Conservation (phyloP, 108 stramenopile genomes). For the Discostella pseudostelligera region DNA sequence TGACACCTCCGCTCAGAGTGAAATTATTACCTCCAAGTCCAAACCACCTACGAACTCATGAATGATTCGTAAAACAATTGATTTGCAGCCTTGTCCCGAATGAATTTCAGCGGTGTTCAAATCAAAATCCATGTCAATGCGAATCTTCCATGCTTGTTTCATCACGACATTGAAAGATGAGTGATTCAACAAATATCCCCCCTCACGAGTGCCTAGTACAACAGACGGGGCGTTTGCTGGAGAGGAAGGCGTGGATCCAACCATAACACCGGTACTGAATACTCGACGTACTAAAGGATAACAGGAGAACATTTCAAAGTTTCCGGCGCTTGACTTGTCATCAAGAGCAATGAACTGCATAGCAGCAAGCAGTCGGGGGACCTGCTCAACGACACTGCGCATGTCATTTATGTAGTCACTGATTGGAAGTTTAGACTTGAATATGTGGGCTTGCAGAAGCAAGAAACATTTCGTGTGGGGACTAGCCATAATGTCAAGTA, state of each 20-base stretch:
- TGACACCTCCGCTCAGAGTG: neutral
- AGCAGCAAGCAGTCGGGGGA: conserved; percentile 93
- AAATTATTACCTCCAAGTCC: conserved; percentile 29
- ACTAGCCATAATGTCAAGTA: conserved; percentile 71
- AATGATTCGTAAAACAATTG: conserved; percentile 27
- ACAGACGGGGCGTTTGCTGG: conserved; percentile 3
- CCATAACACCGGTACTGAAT: conserved; percentile 24
- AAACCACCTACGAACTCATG: conserved; percentile 26
- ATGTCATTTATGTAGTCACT: conserved; percentile 98
- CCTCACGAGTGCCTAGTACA: conserved; percentile 21
- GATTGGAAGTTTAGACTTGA: conserved; percentile 86
- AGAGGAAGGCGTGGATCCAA: neutral
- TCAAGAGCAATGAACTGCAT: conserved; percentile 91
- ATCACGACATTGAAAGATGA: conserved; percentile 21
- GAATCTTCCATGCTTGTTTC: conserved; percentile 16
- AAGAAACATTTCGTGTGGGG: conserved; percentile 95
- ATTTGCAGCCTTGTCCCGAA: conserved; percentile 10
- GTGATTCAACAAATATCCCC: conserved; percentile 27
- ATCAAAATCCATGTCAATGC: conserved; percentile 24
- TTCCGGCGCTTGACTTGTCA: conserved; percentile 49
- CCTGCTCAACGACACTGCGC: conserved; percentile 91
- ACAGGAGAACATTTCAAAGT: conserved; percentile 53
- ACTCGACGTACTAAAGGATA: conserved; percentile 38
- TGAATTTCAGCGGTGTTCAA: conserved; percentile 28
- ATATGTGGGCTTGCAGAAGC: conserved; percentile 89